Percentiles rank a stretch among this genome's conserved stretches.
Conservation (phyloP, 345 rosid genomes). For the Eucalyptus leucophloia region DNA sequence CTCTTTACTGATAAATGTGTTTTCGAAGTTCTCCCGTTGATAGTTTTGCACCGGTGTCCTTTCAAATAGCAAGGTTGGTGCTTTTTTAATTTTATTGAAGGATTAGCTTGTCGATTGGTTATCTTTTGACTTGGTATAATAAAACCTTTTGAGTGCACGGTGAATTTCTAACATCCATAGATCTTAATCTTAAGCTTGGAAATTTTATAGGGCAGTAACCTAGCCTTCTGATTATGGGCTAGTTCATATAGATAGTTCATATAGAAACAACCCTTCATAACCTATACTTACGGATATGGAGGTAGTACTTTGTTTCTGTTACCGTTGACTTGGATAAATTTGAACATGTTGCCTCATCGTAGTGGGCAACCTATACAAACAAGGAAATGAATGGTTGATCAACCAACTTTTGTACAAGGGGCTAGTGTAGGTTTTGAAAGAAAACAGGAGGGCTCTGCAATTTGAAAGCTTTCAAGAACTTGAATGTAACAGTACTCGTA, state of each 20-base stretch:
- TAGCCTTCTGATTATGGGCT: not conserved
- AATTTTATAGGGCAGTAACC: not conserved
- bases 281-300: not conserved
- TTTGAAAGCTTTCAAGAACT: not conserved
- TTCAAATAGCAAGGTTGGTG: not conserved
- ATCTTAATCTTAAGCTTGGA: not conserved
- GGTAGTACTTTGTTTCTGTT: not conserved
- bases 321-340: not conserved
- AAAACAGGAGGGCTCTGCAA: not conserved
- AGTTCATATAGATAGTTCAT: not conserved
- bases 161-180: not conserved
- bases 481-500: not conserved
- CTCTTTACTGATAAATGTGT: not conserved
- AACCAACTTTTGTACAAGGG: not conserved
- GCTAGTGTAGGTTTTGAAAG: not conserved
- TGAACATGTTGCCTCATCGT: not conserved
- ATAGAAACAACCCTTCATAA: not conserved
- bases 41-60: not conserved
- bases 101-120: not conserved
- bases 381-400: not conserved
- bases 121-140: not conserved
- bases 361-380: not conserved
- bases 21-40: not conserved
- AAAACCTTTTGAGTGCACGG: not conserved
- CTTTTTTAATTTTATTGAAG: not conserved